Conservation (phyloP, 176 grass and related monocot genomes). For the Aegilops longissima region DNA sequence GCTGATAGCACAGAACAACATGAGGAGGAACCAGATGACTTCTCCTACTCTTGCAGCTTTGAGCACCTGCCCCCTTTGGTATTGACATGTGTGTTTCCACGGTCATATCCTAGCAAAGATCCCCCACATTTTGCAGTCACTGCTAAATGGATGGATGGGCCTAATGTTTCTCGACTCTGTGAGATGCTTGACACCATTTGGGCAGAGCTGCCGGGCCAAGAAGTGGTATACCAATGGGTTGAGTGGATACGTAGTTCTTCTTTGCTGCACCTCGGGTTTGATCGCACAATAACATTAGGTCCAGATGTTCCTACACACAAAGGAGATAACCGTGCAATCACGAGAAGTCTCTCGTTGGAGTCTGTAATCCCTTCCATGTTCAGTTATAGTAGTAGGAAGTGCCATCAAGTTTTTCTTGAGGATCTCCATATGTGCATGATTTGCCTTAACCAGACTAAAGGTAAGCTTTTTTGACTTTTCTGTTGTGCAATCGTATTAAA, state of each 20-base stretch:
- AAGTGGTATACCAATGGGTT: constrained; percentile 59
- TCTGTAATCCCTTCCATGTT: constrained; percentile 47
- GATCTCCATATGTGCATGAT: constrained; percentile 47
- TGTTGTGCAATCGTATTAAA: background rate
- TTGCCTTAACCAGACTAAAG: constrained; percentile 44
- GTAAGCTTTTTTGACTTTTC: background rate
- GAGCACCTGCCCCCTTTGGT: constrained; percentile 50
- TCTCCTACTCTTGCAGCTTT: constrained; percentile 42
- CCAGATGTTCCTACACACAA: background rate
- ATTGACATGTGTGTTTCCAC: constrained; percentile 54
- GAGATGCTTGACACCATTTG: constrained; percentile 56
- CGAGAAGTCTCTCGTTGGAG: constrained; percentile 31
- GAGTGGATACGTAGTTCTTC: constrained; percentile 51
- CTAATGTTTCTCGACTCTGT: constrained; percentile 48
- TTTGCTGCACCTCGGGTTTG: constrained; percentile 36
- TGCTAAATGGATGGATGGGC: constrained; percentile 51
- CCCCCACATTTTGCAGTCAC: constrained; percentile 49
- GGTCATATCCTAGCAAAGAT: constrained; percentile 42
- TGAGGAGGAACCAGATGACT: constrained; percentile 13
- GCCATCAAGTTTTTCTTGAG: constrained; percentile 44
- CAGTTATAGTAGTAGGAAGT: constrained; percentile 34
- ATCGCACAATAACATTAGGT: constrained; percentile 36
- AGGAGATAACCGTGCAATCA: constrained; percentile 29
- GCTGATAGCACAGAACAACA: background rate
- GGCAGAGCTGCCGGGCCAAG: constrained; percentile 48